These are phyloP conservation scores for Osmozyma mogii DNA, from an alignment of 805 yeast species.

Conservation along the genomic window DNA sequence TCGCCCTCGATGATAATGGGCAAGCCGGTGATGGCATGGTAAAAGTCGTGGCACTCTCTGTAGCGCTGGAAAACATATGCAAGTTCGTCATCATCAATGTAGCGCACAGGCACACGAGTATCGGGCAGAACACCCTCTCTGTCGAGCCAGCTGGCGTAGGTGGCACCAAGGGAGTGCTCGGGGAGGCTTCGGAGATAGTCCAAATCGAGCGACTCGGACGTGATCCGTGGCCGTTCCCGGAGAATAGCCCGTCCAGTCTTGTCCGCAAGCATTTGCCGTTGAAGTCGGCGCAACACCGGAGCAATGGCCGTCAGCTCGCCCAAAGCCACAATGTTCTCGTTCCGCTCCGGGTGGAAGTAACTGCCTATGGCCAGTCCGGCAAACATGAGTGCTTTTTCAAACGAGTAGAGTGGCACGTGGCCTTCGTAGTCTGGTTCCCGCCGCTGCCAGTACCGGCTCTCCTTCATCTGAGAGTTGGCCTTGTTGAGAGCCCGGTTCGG, in stretches of 20 bases:
- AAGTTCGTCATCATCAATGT: conserved; percentile 80
- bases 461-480: conserved; percentile 13
- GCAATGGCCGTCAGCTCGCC: conserved; percentile 89
- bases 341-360: conserved; percentile 65
- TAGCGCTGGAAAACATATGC: conserved; percentile 92
- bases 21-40: conserved; percentile 83
- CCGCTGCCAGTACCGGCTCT: conserved; percentile 28
- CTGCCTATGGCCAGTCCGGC: conserved; percentile 74
- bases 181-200: conserved; percentile 55
- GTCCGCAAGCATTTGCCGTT: conserved; percentile 68
- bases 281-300: conserved; percentile 51
- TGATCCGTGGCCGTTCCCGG: conserved; percentile 75
- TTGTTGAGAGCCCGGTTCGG: conserved; percentile 23
- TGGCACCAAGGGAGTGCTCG: conserved; percentile 62
- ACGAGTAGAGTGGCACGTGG: conserved; percentile 63
- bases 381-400: conserved; percentile 60
- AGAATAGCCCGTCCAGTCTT: conserved; percentile 70
- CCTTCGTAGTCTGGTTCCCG: conserved; percentile 52
- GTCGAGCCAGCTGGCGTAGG: conserved; percentile 76
- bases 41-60: conserved; percentile 95
- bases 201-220: conserved; percentile 60
- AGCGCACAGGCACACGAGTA: conserved; percentile 81
- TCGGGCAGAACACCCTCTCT: conserved; percentile 90
- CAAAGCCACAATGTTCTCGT: conserved; percentile 67
- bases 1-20: conserved; percentile 97